Percentiles rank a stretch among this genome's conserved stretches.
Evolutionary conservation across 208 protist species (phyloP).

Genomic region (Tritrichomonas foetus): DNA sequence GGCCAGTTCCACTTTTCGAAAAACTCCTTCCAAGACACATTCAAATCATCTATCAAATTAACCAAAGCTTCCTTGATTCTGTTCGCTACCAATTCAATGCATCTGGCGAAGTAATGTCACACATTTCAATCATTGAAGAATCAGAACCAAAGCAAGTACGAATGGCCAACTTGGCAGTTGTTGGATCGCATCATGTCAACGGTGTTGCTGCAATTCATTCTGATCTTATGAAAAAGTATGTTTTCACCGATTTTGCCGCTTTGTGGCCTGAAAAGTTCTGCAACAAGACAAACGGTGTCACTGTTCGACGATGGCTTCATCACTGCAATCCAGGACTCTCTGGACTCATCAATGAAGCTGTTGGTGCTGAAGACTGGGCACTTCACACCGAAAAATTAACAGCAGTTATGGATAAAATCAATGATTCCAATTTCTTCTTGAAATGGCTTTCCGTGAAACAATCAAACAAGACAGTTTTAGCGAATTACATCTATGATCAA

Average conservation of each 20-base stretch:
- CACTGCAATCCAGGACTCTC: slow-evolving; percentile 52
- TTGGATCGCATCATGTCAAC: slow-evolving; percentile 69
- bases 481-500: not conserved
- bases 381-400: not conserved
- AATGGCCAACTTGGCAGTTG: slow-evolving; percentile 69
- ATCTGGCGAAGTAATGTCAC: slow-evolving; percentile 36
- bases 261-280: slow-evolving; percentile 69
- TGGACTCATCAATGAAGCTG: not conserved
- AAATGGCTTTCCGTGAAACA: not conserved
- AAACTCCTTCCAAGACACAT: slow-evolving; percentile 69
- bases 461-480: not conserved
- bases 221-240: slow-evolving; percentile 63
- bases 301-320: slow-evolving; percentile 69
- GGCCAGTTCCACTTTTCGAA: slow-evolving; percentile 65
- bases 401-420: not conserved
- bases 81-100: not conserved
- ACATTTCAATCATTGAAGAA: slow-evolving; percentile 69
- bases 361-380: not conserved
- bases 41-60: slow-evolving; percentile 70
- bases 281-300: slow-evolving; percentile 79
- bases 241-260: slow-evolving; percentile 67
- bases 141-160: slow-evolving; percentile 51
- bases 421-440: not conserved
- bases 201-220: slow-evolving; percentile 74
- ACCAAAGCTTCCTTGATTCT: slow-evolving; percentile 61